phyloP scores from a whole-genome alignment of 108 stramenopile species.

The Skeletonema marinoi region DNA sequence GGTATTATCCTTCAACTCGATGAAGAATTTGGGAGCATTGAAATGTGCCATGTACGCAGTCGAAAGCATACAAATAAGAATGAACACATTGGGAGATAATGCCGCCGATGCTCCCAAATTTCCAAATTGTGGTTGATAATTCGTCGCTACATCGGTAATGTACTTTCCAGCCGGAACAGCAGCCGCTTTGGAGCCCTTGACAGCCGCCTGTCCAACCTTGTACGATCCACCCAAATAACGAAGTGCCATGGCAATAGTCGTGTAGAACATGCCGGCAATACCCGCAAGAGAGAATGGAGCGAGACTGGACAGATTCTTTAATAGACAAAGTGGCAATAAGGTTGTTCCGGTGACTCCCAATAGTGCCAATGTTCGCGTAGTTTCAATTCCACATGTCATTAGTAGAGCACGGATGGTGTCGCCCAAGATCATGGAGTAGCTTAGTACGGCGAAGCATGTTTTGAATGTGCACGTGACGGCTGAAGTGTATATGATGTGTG shows the following conservation, averaged over 20 bases:
- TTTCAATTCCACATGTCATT: constrained; percentile 43
- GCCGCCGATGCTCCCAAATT: constrained; percentile 52
- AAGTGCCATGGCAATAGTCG: constrained; percentile 67
- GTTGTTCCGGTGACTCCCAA: constrained; percentile 63
- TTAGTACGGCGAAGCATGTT: constrained; percentile 73
- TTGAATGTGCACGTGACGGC: constrained; percentile 80
- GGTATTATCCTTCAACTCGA: constrained; percentile 87
- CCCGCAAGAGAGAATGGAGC: constrained; percentile 90
- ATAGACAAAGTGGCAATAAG: constrained; percentile 88
- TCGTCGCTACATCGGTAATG: constrained; percentile 38
- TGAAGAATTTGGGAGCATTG: constrained; percentile 94
- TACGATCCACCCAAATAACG: constrained; percentile 81
- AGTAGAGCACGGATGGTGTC: constrained; percentile 69
- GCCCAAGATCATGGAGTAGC: constrained; percentile 91
- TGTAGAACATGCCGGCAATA: constrained; percentile 87
- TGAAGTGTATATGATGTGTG: background rate
- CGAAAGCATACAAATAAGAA: constrained; percentile 79
- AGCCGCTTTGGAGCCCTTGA: constrained; percentile 25
- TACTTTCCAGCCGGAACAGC: constrained; percentile 52
- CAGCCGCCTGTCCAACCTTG: constrained; percentile 32
- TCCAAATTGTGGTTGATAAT: constrained; percentile 51
- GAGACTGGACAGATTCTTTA: constrained; percentile 76
- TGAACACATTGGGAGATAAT: constrained; percentile 63
- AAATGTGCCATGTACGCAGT: constrained; percentile 94
- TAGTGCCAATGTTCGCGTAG: constrained; percentile 45